Conservation (phyloP, 345 rosid species). For the Populus simonii region DNA sequence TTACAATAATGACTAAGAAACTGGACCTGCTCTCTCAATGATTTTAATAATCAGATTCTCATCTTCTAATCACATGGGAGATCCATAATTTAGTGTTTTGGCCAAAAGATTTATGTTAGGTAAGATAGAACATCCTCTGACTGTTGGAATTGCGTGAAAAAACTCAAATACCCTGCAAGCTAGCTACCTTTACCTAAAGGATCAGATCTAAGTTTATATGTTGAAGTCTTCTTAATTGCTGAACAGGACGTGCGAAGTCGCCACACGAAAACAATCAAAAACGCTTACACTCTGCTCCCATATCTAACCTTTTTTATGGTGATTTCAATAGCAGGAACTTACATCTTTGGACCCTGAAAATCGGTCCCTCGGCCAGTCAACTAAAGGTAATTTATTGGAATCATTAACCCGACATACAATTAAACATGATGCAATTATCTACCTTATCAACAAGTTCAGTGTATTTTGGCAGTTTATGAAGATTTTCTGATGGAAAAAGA, state of each 20-base stretch:
- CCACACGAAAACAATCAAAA: conserved; percentile 22
- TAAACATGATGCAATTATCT: conserved; percentile 22
- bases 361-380: neutral
- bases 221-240: conserved; percentile 14
- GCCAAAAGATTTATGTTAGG: conserved; percentile 40
- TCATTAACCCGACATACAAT: conserved; percentile 21
- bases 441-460: conserved; percentile 9
- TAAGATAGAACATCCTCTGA: conserved; percentile 38
- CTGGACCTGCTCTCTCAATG: conserved; percentile 12
- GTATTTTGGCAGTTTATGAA: neutral
- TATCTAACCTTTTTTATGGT: neutral
- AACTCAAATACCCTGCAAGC: conserved; percentile 2
- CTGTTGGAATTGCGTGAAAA: conserved; percentile 23
- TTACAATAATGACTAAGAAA: conserved; percentile 3
- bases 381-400: conserved; percentile 9
- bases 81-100: conserved; percentile 3
- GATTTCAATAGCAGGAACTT: conserved; percentile 4
- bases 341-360: neutral
- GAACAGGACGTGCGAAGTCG: conserved; percentile 27
- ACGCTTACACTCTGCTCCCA: neutral
- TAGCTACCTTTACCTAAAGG: neutral
- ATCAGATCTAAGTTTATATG: conserved; percentile 22
- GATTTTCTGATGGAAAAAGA: too few species aligned
- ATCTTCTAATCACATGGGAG: conserved; percentile 36
- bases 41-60: conserved; percentile 20